Evolutionary conservation across 108 stramenopile genomes (phyloP), one percentile per base, ranked within the genome.

Genomic region (Asterionellopsis glacialis): DNA sequence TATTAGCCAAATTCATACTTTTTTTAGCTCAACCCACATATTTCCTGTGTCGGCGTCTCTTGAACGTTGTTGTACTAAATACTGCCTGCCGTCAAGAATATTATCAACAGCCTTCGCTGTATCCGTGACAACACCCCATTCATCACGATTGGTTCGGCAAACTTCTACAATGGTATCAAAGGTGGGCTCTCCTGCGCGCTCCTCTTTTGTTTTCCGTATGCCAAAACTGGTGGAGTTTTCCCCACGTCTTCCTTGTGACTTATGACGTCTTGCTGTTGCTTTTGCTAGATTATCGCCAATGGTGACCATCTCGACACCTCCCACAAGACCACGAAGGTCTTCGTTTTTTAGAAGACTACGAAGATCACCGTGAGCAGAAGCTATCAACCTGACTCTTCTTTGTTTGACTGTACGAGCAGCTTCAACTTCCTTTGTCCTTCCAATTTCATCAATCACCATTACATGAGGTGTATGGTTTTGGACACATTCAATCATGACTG

Each of bases 361-460:
- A 11, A 84, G 62, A 55, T 75, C 65, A 15, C 87, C 87, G 55
- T 88, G 87, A 11, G 87, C 87, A 9, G 78, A 80, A 16, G 82
- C 87, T 47, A 88, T 65, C 51, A 88, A 41, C 43, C 83, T 78
- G 23, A 84, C 82, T 6, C 81, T 83, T 12, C 87, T 67, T 41
- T 82, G 57, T 41, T 72, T 69, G 41, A 48, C 38, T 24, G 80
- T 81, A 19, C 54, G 54, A 16, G 87, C 81, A 3, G 80, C 87
- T 51, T 67, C 64, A 6, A 83, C 87, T 41, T 84, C 87, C 16
- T 16, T 62, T 63, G 47, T 74, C 59, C 38, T 68, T 11, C 73
- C 73, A 57, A 80, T 74, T 61, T 80, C 87, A 63, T 88, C 87
- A 65, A 88, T 71, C 12, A 88, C 74, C 74, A 83, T 81, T n/a